Conservation (phyloP, 208 protist genomes). For the Trypanosoma brucei region DNA sequence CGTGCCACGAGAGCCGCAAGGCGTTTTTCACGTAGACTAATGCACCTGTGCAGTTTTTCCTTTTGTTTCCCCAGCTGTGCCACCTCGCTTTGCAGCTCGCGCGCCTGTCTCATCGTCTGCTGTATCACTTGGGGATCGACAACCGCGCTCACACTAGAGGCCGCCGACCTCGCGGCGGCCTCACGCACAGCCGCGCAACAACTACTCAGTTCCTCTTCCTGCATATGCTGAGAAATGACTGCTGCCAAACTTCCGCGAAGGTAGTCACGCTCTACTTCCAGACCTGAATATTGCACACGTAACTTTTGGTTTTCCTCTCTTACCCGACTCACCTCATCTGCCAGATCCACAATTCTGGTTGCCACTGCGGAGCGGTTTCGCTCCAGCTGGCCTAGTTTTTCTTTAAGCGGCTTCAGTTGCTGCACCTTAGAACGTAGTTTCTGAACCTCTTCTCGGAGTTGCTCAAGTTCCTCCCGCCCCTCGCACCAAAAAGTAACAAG, state of each 20-base stretch:
- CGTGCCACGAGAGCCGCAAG: constrained; percentile 48
- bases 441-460: constrained; percentile 34
- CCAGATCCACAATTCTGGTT: constrained; percentile 40
- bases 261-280: constrained; percentile 67
- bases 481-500: constrained; percentile 69
- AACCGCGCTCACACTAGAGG: constrained; percentile 56
- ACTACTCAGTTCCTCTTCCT: constrained; percentile 30
- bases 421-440: constrained; percentile 35
- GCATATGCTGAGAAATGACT: constrained; percentile 26
- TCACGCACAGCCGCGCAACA: constrained; percentile 54
- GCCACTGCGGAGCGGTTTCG: constrained; percentile 33
- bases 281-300: constrained; percentile 44
- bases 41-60: constrained; percentile 63
- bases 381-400: constrained; percentile 54
- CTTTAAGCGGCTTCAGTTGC: constrained; percentile 35
- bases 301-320: constrained; percentile 52
- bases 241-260: constrained; percentile 28
- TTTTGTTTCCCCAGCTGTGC: constrained; percentile 64
- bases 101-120: constrained; percentile 42
- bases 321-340: constrained; percentile 42
- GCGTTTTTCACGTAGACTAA: constrained; percentile 57
- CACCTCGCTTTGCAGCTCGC: constrained; percentile 74
- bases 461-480: constrained; percentile 44
- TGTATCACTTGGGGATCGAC: constrained; percentile 60
- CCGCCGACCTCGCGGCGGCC: constrained; percentile 43